phyloP scores from a whole-genome alignment of 148 eudicot genomes.

The Limonium bicolor region DNA sequence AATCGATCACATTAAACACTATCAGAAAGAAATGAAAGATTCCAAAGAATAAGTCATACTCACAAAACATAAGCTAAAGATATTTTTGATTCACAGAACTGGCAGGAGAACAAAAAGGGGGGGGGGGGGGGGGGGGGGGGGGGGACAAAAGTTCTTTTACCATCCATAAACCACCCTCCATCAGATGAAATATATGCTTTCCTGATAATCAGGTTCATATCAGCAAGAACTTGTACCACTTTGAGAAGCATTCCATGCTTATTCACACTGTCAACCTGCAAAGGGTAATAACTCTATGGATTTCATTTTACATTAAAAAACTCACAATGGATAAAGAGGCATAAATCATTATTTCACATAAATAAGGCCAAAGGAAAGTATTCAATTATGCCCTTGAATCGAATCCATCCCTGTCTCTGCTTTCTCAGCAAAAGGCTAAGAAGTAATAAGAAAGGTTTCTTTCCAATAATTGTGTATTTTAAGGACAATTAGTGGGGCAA shows the following conservation, averaged over 20 bases:
- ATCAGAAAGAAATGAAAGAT: neutral
- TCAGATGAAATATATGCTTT: slow-evolving; percentile 91
- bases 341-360: too few relatives aligned
- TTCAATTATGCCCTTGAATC: too few relatives aligned
- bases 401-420: too few relatives aligned
- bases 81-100: too few relatives aligned
- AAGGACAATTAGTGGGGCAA: neutral
- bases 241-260: slow-evolving; percentile 79
- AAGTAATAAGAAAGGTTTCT: neutral
- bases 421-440: neutral
- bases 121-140: neutral
- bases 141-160: slow-evolving; percentile 34
- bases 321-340: neutral
- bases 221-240: slow-evolving; percentile 85
- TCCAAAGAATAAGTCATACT: slow-evolving; percentile 2
- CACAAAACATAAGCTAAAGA: neutral
- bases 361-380: too few relatives aligned
- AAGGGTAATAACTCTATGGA: neutral
- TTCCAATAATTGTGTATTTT: neutral
- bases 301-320: neutral
- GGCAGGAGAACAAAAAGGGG: neutral
- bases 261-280: slow-evolving; percentile 89
- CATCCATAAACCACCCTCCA: slow-evolving; percentile 99
- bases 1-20: slow-evolving; percentile 71
- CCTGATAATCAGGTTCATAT: slow-evolving; percentile 58